Percentiles rank a stretch among this genome's conserved stretches.
These are phyloP conservation scores for Fusarium transvaalense DNA, from an alignment of 2,329 filamentous ascomycete species.

Conservation along the genomic window DNA sequence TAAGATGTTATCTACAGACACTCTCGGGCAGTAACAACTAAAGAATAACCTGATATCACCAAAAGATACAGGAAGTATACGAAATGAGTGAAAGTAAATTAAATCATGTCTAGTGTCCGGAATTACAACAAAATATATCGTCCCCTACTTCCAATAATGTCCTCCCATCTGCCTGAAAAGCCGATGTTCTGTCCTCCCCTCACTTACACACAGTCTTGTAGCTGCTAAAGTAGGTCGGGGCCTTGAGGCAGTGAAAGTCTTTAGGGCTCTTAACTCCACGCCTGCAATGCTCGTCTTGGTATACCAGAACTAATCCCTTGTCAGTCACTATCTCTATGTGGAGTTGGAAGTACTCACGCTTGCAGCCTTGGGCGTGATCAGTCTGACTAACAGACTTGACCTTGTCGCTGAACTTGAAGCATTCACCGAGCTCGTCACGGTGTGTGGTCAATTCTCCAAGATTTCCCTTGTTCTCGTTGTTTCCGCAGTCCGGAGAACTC, in stretches of 20 bases:
- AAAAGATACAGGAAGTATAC: too few relatives aligned
- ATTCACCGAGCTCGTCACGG: slow-evolving; percentile 11
- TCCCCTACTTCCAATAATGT: too few relatives aligned
- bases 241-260: neutral
- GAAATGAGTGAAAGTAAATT: too few relatives aligned
- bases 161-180: too few relatives aligned
- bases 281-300: neutral
- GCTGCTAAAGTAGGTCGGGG: neutral
- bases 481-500: slow-evolving; percentile 13
- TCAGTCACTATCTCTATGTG: too few relatives aligned
- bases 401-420: slow-evolving; percentile 14
- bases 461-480: slow-evolving; percentile 1
- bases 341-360: too few relatives aligned
- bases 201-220: neutral
- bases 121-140: too few relatives aligned
- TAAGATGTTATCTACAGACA: too few relatives aligned
- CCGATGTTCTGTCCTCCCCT: too few relatives aligned
- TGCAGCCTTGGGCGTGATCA: slow-evolving; percentile 8
- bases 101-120: too few relatives aligned
- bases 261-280: neutral
- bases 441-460: slow-evolving; percentile 11
- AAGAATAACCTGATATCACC: too few relatives aligned
- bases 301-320: neutral
- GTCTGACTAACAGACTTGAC: slow-evolving; percentile 24
- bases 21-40: too few relatives aligned